Percentiles rank a stretch among this genome's conserved stretches.
phyloP scores from a whole-genome alignment of 768 basidiomycete species.

The Lactarius trivialis region DNA sequence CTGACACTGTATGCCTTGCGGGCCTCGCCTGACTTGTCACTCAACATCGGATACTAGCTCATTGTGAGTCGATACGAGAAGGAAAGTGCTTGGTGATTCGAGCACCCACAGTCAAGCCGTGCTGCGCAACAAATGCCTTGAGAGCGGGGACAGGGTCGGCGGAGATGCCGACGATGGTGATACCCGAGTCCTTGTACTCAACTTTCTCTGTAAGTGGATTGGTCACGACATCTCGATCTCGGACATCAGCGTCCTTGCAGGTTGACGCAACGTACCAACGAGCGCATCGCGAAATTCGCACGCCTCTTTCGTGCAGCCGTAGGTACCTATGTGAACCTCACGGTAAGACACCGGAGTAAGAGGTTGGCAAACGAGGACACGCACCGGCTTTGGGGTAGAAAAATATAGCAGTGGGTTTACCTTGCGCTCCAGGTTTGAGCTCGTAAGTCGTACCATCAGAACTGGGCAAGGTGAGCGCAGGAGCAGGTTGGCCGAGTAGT shows the following conservation, averaged over 20 bases:
- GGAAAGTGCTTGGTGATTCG: background rate
- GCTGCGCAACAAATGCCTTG: constrained; percentile 64
- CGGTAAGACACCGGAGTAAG: background rate
- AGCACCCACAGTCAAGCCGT: constrained; percentile 52
- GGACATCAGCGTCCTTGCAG: background rate
- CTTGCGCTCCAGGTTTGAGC: constrained; percentile 50
- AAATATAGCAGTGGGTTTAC: constrained; percentile 62
- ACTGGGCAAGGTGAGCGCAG: constrained; percentile 57
- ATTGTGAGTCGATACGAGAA: background rate
- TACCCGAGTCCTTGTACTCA: constrained; percentile 55
- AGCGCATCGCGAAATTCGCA: constrained; percentile 79
- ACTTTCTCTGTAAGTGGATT: constrained; percentile 43
- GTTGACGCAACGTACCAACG: constrained; percentile 38
- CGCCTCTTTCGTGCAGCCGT: constrained; percentile 75
- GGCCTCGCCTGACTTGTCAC: constrained; percentile 57
- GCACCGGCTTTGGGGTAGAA: constrained; percentile 72
- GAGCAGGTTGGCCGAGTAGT: constrained; percentile 60
- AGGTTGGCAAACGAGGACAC: constrained; percentile 17
- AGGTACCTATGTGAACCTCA: constrained; percentile 42
- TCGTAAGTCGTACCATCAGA: constrained; percentile 55
- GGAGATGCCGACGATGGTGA: constrained; percentile 69
- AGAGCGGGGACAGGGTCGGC: constrained; percentile 67
- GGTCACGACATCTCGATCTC: background rate
- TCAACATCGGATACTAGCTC: constrained; percentile 68
- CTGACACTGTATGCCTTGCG: constrained; percentile 61